These are phyloP conservation scores for Penicillium crustosum DNA, from an alignment of 2,329 filamentous ascomycete species.

Conservation along the genomic window DNA sequence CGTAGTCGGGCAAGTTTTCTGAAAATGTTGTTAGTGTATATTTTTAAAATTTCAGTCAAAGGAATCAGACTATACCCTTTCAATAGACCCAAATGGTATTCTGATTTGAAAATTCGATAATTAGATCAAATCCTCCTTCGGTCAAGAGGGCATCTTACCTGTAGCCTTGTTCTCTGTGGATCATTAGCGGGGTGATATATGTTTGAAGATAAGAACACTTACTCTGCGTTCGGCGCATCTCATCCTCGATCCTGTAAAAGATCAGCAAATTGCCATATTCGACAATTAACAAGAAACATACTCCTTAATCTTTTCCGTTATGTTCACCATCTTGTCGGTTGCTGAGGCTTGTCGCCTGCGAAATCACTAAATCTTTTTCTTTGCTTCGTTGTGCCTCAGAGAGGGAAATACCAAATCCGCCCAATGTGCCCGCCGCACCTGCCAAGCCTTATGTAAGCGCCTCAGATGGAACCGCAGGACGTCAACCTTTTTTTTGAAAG, in stretches of 20 bases:
- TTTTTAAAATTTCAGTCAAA: background rate
- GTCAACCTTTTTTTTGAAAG: constrained; percentile 9
- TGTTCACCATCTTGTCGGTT: constrained; percentile 81
- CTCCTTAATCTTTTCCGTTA: constrained; percentile 99
- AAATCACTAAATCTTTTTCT: constrained; percentile 17
- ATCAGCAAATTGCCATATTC: constrained; percentile 14
- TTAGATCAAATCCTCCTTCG: constrained; percentile 4
- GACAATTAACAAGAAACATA: constrained; percentile 43
- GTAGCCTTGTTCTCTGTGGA: constrained; percentile 93
- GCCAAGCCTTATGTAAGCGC: constrained; percentile 15
- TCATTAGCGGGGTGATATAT: constrained; percentile 30
- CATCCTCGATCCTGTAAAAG: constrained; percentile 84
- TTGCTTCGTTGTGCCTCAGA: background rate
- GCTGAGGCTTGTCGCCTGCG: constrained; percentile 15
- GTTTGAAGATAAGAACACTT: constrained; percentile 40
- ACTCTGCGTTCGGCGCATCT: constrained; percentile 99
- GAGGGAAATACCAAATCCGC: constrained; percentile 11
- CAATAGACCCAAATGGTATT: constrained; percentile 95
- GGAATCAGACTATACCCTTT: constrained; percentile 69
- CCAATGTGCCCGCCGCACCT: background rate
- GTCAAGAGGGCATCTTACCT: constrained; percentile 58
- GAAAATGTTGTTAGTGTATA: constrained; percentile 22
- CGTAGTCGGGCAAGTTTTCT: constrained; percentile 95
- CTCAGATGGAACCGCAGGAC: background rate
- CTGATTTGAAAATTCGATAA: constrained; percentile 49